phyloP scores from a whole-genome alignment of 805 yeast species.

The Suhomyces xylopsoci region DNA sequence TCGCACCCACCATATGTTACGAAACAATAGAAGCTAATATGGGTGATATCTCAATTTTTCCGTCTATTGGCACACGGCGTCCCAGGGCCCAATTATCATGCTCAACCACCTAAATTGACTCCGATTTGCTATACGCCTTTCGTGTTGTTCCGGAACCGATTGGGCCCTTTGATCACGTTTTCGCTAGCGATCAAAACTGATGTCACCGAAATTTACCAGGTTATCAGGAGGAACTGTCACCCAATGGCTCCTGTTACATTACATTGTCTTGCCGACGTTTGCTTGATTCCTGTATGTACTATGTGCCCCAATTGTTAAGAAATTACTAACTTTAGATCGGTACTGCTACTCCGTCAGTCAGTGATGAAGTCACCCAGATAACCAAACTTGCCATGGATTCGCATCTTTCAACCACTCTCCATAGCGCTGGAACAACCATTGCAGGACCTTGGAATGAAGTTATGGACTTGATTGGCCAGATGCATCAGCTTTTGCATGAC shows the following conservation, averaged over 20 bases:
- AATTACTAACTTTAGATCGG: slow-evolving; percentile 53
- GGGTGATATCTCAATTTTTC: neutral
- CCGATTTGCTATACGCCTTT: neutral
- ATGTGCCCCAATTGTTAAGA: neutral
- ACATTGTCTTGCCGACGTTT: slow-evolving; percentile 79
- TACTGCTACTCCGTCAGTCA: slow-evolving; percentile 72
- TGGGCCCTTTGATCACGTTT: neutral
- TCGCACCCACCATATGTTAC: neutral
- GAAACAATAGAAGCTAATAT: neutral
- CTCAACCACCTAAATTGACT: neutral
- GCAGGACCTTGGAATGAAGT: slow-evolving; percentile 94
- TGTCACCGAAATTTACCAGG: neutral
- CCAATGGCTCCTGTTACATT: slow-evolving; percentile 34
- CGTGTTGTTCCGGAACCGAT: neutral
- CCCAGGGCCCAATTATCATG: neutral
- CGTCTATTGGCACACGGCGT: neutral
- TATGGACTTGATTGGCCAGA: slow-evolving; percentile 69
- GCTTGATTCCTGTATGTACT: slow-evolving; percentile 70
- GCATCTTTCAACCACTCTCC: slow-evolving; percentile 65
- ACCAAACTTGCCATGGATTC: slow-evolving; percentile 62
- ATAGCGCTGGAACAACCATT: slow-evolving; percentile 90
- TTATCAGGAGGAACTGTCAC: neutral
- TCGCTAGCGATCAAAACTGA: neutral
- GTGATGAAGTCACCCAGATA: slow-evolving; percentile 72
- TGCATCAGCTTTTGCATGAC: slow-evolving; percentile 68